phyloP scores from a whole-genome alignment of 768 basidiomycete species.

The Lentinula lateritia region DNA sequence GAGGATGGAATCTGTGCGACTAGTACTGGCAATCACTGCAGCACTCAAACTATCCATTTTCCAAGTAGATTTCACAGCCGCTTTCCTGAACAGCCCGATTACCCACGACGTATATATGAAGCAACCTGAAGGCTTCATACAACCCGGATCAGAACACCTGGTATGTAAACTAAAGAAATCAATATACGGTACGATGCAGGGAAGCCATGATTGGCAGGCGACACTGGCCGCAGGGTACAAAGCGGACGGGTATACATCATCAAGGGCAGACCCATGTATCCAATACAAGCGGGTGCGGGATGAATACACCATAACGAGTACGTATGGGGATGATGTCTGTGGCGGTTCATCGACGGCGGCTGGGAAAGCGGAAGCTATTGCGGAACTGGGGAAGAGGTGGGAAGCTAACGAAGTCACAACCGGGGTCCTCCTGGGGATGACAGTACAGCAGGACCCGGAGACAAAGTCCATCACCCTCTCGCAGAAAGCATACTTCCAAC shows the following conservation, averaged over 20 bases:
- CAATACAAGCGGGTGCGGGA: no score
- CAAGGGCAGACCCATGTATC: no score
- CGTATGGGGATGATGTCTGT: no score
- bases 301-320: no score
- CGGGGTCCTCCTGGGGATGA: not conserved
- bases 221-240: no score
- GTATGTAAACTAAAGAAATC: not conserved
- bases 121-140: slow-evolving; percentile 18
- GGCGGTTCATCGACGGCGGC: no score
- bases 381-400: no score
- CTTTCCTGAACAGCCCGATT: slow-evolving; percentile 23
- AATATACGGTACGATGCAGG: not conserved
- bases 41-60: slow-evolving; percentile 17
- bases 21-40: slow-evolving; percentile 9
- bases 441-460: not conserved
- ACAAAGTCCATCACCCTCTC: no score
- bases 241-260: no score
- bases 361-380: no score
- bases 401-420: no score
- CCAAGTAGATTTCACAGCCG: slow-evolving; percentile 22
- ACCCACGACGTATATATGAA: slow-evolving; percentile 28
- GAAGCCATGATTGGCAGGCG: not conserved
- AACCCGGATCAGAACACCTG: slow-evolving; percentile 1
- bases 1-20: slow-evolving; percentile 1
- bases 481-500: no score